A percentile compares a stretch with the other conserved stretches of the same genome.
phyloP scores from a whole-genome alignment of 371 early-diverging fungal genomes.

The Choanephora cucurbitarum region DNA sequence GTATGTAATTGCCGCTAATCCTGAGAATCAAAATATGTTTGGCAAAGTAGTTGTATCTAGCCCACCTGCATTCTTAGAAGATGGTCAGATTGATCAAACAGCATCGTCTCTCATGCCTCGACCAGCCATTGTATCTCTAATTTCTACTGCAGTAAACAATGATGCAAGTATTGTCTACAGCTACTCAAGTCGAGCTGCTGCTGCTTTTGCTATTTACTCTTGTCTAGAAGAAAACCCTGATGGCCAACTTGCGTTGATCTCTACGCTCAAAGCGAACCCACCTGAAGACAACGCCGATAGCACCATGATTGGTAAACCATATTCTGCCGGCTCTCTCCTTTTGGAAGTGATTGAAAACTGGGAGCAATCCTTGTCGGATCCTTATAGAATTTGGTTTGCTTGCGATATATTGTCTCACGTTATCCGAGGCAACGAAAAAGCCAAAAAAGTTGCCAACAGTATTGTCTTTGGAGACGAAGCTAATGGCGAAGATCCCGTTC shows the following conservation, averaged over 20 bases:
- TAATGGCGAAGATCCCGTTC: conserved; percentile 62
- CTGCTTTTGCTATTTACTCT: conserved; percentile 72
- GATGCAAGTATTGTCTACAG: conserved; percentile 50
- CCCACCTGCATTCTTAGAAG: conserved; percentile 32
- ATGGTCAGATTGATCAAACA: conserved; percentile 26
- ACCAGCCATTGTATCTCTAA: conserved; percentile 63
- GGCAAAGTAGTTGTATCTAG: conserved; percentile 53
- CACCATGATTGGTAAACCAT: conserved; percentile 44
- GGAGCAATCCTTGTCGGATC: conserved; percentile 71
- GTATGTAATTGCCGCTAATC: conserved; percentile 77
- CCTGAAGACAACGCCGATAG: conserved; percentile 66
- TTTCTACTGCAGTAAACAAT: conserved; percentile 57
- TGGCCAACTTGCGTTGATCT: conserved; percentile 82
- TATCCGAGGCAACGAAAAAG: conserved; percentile 67
- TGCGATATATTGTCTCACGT: conserved; percentile 79
- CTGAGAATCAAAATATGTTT: conserved; percentile 74
- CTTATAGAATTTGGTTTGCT: conserved; percentile 90
- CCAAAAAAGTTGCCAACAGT: conserved; percentile 75
- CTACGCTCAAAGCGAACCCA: conserved; percentile 78
- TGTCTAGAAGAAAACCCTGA: conserved; percentile 81
- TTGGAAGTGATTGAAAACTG: conserved; percentile 78
- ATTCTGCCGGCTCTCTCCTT: conserved; percentile 85
- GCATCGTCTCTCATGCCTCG: conserved; percentile 35
- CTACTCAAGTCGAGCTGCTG: conserved; percentile 72
- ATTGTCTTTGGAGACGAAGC: conserved; percentile 75